Evolutionary conservation across 495 filamentous ascomycete species (phyloP).

Genomic region (Neurospora tetraspora): DNA sequence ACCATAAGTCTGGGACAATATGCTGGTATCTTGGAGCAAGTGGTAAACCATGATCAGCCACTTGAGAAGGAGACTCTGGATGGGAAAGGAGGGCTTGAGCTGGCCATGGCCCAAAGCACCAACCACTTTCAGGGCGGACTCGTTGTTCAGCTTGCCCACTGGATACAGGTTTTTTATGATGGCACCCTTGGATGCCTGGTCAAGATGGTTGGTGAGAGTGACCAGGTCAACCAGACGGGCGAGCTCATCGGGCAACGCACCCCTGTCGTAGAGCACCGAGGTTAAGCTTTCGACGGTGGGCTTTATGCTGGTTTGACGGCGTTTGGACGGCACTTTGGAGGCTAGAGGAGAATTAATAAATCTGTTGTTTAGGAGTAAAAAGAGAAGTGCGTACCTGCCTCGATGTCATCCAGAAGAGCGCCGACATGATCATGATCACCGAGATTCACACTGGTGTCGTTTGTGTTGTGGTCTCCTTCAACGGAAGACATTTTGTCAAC

Average conservation of each 20-base stretch:
- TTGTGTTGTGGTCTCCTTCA: neutral
- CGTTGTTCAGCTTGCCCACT: conserved; percentile 46
- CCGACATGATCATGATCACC: neutral
- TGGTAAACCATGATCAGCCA: conserved; percentile 79
- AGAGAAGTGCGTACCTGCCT: conserved; percentile 13
- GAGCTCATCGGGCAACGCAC: conserved; percentile 51
- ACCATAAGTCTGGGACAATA: conserved; percentile 62
- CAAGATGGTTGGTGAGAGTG: conserved; percentile 55
- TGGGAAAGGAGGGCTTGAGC: conserved; percentile 61
- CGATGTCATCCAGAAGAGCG: conserved; percentile 17
- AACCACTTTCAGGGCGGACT: conserved; percentile 55
- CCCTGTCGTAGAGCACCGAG: conserved; percentile 50
- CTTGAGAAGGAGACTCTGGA: conserved; percentile 58
- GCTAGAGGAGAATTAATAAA: conserved; percentile 23
- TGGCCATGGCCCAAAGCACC: conserved; percentile 70
- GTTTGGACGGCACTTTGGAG: conserved; percentile 39
- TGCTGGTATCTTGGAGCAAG: conserved; percentile 51
- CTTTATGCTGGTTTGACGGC: conserved; percentile 33
- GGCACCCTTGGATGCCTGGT: conserved; percentile 58
- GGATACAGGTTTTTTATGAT: conserved; percentile 73
- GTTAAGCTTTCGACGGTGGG: conserved; percentile 37
- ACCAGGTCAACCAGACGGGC: conserved; percentile 55
- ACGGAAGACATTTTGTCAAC: neutral
- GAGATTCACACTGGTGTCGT: neutral
- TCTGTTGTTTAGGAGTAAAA: neutral